Evolutionary conservation across 441 rosid genomes (phyloP).

Genomic region (Arabidopsis hybrid): DNA sequence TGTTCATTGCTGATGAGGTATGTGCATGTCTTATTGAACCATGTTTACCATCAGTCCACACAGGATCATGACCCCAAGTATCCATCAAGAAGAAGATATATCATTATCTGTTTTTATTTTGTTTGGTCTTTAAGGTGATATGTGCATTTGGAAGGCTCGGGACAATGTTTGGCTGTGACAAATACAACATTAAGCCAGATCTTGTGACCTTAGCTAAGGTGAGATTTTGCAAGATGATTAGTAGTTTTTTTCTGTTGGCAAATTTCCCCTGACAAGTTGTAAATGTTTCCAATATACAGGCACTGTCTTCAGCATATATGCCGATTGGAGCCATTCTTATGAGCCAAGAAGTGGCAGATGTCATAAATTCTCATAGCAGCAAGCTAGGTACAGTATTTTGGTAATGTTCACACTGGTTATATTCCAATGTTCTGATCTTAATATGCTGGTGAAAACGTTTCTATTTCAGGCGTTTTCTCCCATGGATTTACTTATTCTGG

Average conservation of each 20-base stretch:
- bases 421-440: constrained; percentile 18
- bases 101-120: not conserved
- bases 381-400: constrained; percentile 63
- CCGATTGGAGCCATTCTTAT: constrained; percentile 92
- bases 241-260: not conserved
- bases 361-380: constrained; percentile 90
- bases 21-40: not conserved
- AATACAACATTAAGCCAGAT: constrained; percentile 69
- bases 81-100: not conserved
- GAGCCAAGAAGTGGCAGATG: constrained; percentile 86
- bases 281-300: constrained; percentile 52
- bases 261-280: not conserved
- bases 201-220: constrained; percentile 96
- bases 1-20: constrained; percentile 98
- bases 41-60: not conserved
- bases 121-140: constrained; percentile 65
- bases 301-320: constrained; percentile 91
- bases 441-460: not conserved
- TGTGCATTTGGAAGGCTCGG: constrained; percentile 99
- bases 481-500: constrained; percentile 99
- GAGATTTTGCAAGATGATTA: constrained; percentile 21
- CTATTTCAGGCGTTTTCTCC: constrained; percentile 71
- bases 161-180: constrained; percentile 95
- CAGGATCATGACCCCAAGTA: not conserved
- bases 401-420: not conserved